Conservation (phyloP, 106 monocot genomes). For the Narthecium ossifragum region DNA sequence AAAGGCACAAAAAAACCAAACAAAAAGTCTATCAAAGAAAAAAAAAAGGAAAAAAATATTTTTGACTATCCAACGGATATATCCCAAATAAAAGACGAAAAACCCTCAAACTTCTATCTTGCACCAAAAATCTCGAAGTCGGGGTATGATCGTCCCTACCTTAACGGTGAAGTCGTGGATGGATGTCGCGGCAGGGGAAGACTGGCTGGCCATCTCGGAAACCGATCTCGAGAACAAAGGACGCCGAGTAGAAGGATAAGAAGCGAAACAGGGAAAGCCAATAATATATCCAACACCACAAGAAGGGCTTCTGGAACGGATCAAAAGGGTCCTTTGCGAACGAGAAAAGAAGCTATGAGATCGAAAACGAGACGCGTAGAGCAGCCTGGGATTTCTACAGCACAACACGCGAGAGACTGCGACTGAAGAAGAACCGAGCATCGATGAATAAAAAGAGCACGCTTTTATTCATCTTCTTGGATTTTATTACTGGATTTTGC, state of each 20-base stretch:
- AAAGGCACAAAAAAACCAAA: background rate
- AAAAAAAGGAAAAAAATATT: background rate
- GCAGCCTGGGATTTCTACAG: no score
- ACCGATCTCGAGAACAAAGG: background rate
- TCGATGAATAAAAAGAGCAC: no score
- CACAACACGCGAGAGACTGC: no score
- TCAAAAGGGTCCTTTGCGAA: background rate
- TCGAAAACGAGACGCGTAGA: no score
- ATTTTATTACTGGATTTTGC: no score
- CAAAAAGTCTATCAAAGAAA: background rate
- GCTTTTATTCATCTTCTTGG: no score
- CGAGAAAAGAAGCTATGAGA: no score
- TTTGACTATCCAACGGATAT: background rate
- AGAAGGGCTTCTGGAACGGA: background rate
- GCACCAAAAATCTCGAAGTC: background rate
- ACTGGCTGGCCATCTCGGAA: constrained; percentile 25
- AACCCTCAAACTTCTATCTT: background rate
- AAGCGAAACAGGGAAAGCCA: background rate
- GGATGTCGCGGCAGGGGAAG: constrained; percentile 27
- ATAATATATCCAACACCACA: no score
- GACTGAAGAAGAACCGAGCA: background rate
- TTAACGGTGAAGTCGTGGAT: constrained; percentile 79
- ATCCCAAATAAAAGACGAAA: background rate
- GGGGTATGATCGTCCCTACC: constrained; percentile 18
- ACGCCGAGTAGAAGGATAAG: background rate